phyloP scores from a whole-genome alignment of 495 filamentous ascomycete genomes.

The Aspergillus funiculosus region DNA sequence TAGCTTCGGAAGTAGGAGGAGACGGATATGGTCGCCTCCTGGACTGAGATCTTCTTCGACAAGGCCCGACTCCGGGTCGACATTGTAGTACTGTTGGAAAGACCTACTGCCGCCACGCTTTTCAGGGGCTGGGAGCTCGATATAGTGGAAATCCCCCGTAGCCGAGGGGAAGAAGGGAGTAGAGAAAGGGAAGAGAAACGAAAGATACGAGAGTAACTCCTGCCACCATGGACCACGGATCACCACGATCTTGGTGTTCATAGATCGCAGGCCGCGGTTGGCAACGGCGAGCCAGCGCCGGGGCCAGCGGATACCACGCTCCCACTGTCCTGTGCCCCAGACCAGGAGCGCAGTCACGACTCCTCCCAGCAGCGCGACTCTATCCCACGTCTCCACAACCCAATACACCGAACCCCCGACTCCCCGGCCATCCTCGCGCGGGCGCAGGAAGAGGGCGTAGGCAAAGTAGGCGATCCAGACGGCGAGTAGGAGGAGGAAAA shows the following conservation, averaged over 20 bases:
- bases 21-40: slow-evolving; percentile 85
- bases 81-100: slow-evolving; percentile 37
- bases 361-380: slow-evolving; percentile 81
- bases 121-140: slow-evolving; percentile 50
- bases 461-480: slow-evolving; percentile 77
- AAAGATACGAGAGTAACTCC: slow-evolving; percentile 62
- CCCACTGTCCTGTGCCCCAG: slow-evolving; percentile 93
- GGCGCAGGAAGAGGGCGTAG: slow-evolving; percentile 82
- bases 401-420: slow-evolving; percentile 93
- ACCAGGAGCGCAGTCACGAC: slow-evolving; percentile 75
- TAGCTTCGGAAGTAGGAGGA: slow-evolving; percentile 86
- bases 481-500: slow-evolving; percentile 74
- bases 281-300: slow-evolving; percentile 81
- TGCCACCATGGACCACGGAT: slow-evolving; percentile 78
- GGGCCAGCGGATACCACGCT: slow-evolving; percentile 90
- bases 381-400: slow-evolving; percentile 83
- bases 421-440: slow-evolving; percentile 82
- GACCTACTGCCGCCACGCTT: slow-evolving; percentile 37
- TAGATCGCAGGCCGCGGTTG: slow-evolving; percentile 80
- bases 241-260: slow-evolving; percentile 94
- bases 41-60: slow-evolving; percentile 77
- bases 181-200: slow-evolving; percentile 70
- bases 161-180: slow-evolving; percentile 57
- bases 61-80: slow-evolving; percentile 52
- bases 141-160: slow-evolving; percentile 59